Conservation (phyloP, 805 yeast species). For the Tetrapisispora arboricola region DNA sequence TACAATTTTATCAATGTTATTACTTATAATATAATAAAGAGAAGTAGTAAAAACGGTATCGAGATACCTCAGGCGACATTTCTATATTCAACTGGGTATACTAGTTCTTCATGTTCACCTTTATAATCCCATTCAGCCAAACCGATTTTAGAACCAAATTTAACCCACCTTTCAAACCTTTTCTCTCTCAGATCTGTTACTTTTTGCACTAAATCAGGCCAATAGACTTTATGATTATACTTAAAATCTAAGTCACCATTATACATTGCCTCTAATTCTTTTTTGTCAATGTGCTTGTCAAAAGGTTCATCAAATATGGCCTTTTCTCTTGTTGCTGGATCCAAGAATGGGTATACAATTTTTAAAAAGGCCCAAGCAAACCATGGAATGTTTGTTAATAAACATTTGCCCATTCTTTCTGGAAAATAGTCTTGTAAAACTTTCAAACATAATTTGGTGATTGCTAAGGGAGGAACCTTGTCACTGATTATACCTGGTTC, state of each 20-base stretch:
- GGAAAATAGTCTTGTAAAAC: conserved; percentile 51
- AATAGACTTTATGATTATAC: conserved; percentile 42
- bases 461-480: conserved; percentile 40
- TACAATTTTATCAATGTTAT: no score
- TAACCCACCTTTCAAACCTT: conserved; percentile 31
- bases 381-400: conserved; percentile 48
- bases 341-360: conserved; percentile 47
- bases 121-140: conserved; percentile 46
- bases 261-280: conserved; percentile 42
- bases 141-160: conserved; percentile 41
- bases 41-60: no score
- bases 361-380: conserved; percentile 47
- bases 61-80: conserved; percentile 1
- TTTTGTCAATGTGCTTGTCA: conserved; percentile 41
- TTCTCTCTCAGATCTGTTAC: conserved; percentile 31
- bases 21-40: no score
- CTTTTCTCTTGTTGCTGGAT: conserved; percentile 48
- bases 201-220: conserved; percentile 40
- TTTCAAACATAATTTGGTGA: conserved; percentile 40
- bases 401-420: conserved; percentile 44
- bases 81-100: conserved; percentile 16
- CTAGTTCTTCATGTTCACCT: conserved; percentile 19
- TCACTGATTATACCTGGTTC: conserved; percentile 28
- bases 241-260: conserved; percentile 39
- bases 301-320: conserved; percentile 50